Percentiles rank a stretch among this genome's conserved stretches.
Conservation (phyloP, 768 basidiomycete species). For the Panellus pusillus region DNA sequence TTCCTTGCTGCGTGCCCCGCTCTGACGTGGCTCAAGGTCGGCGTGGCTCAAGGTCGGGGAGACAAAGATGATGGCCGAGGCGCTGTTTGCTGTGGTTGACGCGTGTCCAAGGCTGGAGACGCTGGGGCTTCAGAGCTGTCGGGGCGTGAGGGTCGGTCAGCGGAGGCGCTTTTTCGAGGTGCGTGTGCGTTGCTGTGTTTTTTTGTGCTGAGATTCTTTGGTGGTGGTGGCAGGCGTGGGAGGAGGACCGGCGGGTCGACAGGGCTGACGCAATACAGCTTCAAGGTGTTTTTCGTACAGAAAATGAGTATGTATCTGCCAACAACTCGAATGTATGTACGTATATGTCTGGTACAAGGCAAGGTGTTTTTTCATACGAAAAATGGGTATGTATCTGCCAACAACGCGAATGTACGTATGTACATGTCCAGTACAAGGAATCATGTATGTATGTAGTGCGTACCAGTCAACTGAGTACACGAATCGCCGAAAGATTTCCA, state of each 20-base stretch:
- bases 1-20: constrained; percentile 53
- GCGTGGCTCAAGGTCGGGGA: constrained; percentile 50
- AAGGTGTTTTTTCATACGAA: too few relatives aligned
- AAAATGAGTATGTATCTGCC: too few relatives aligned
- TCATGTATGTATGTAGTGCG: too few relatives aligned
- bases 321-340: too few relatives aligned
- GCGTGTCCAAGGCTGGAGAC: constrained; percentile 50
- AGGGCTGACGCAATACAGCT: too few relatives aligned
- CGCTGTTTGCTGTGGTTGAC: constrained; percentile 58
- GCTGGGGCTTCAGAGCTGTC: constrained; percentile 68
- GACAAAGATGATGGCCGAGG: constrained; percentile 56
- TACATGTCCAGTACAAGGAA: too few relatives aligned
- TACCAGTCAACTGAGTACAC: background rate
- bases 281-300: too few relatives aligned
- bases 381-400: too few relatives aligned
- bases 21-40: too few relatives aligned
- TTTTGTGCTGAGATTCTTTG: background rate
- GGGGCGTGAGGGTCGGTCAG: constrained; percentile 58
- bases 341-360: too few relatives aligned
- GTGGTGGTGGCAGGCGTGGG: constrained; percentile 17
- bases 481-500: constrained; percentile 10
- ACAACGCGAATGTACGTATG: too few relatives aligned
- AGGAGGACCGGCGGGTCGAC: constrained; percentile 15
- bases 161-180: constrained; percentile 64
- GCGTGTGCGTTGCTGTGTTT: background rate